Evolutionary conservation across 1,284 basidiomycete species (phyloP).

Genomic region (Phylloporus sp.): DNA sequence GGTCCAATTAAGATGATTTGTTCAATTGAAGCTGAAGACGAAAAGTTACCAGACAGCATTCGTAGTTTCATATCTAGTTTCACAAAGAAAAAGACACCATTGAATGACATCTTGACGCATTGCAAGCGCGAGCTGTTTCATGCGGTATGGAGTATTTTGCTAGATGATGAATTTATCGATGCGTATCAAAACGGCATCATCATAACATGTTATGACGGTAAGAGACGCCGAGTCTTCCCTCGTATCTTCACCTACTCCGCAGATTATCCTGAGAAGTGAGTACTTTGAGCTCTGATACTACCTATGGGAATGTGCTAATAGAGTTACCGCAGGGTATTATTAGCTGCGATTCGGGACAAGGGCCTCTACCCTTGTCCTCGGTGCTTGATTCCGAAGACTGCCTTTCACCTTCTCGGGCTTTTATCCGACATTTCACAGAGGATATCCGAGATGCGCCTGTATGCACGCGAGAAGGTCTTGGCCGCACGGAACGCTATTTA

Average conservation of each 20-base stretch:
- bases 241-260: conserved; percentile 45
- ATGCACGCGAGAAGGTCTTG: conserved; percentile 19
- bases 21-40: background rate
- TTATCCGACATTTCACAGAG: conserved; percentile 20
- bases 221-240: conserved; percentile 35
- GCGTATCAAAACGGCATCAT: conserved; percentile 43
- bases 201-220: conserved; percentile 38
- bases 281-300: no score
- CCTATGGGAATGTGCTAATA: no score
- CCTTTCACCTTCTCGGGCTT: conserved; percentile 22
- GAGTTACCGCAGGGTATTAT: conserved; percentile 28
- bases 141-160: conserved; percentile 39
- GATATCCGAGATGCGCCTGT: background rate
- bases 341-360: conserved; percentile 34
- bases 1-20: background rate
- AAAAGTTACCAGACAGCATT: conserved; percentile 33
- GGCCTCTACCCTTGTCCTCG: conserved; percentile 16
- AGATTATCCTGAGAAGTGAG: conserved; percentile 47
- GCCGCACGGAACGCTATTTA: conserved; percentile 36
- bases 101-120: conserved; percentile 35
- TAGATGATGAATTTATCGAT: conserved; percentile 40
- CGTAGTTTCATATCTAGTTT: conserved; percentile 37
- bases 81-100: conserved; percentile 26
- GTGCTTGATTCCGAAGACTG: conserved; percentile 31
- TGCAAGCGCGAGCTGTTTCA: conserved; percentile 44